Percentiles rank a stretch among this genome's conserved stretches.
These are phyloP conservation scores for Whalleya microplaca DNA, from an alignment of 2,329 filamentous ascomycete genomes.

Conservation along the genomic window DNA sequence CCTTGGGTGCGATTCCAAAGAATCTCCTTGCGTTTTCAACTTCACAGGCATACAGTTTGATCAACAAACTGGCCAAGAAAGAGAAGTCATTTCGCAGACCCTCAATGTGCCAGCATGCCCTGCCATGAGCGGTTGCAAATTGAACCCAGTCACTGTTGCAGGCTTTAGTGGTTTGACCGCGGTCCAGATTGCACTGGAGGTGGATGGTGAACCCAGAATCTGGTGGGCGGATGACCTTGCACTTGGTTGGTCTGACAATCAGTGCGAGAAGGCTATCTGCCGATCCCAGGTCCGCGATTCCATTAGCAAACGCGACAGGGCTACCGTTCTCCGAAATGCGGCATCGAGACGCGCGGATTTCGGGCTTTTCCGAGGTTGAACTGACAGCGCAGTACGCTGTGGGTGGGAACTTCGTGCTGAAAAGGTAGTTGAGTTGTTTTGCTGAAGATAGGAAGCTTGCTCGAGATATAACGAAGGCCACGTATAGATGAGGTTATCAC, in stretches of 20 bases:
- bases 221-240: conserved; percentile 53
- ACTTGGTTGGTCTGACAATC: conserved; percentile 48
- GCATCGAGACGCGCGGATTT: conserved; percentile 18
- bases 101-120: conserved; percentile 31
- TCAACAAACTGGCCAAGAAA: conserved; percentile 12
- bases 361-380: conserved; percentile 24
- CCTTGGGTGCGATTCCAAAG: conserved; percentile 34
- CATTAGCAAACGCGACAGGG: conserved; percentile 25
- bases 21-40: conserved; percentile 32
- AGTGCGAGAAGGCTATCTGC: conserved; percentile 43
- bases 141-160: conserved; percentile 26
- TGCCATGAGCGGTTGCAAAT: conserved; percentile 23
- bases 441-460: conserved; percentile 27
- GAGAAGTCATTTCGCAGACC: conserved; percentile 21
- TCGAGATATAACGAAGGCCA: conserved; percentile 26
- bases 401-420: conserved; percentile 9
- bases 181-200: conserved; percentile 45
- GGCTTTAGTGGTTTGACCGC: conserved; percentile 35
- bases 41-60: conserved; percentile 35
- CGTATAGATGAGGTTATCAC: conserved; percentile 21
- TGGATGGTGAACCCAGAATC: conserved; percentile 38
- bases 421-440: conserved; percentile 21
- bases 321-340: conserved; percentile 22
- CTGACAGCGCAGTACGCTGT: conserved; percentile 4
- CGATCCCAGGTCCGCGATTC: conserved; percentile 40